Evolutionary conservation across 768 basidiomycete genomes (phyloP).

Genomic region (Boletus pseudopeckii): DNA sequence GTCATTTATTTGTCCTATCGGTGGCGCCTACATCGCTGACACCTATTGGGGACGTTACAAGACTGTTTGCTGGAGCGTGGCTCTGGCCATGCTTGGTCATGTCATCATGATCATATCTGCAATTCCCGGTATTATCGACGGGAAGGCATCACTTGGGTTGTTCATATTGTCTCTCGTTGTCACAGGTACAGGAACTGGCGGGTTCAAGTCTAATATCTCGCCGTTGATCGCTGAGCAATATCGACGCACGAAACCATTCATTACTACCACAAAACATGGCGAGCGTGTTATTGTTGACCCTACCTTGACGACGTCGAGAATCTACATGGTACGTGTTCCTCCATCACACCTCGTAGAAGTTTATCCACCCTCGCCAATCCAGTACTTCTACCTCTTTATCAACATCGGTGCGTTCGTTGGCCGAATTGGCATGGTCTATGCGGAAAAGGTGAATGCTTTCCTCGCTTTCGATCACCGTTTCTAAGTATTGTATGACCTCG

Average conservation of each 20-base stretch:
- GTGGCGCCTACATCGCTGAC: conserved; percentile 73
- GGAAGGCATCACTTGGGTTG: conserved; percentile 45
- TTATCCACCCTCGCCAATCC: too few relatives aligned
- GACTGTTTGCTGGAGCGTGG: conserved; percentile 61
- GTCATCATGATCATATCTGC: conserved; percentile 62
- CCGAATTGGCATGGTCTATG: too few relatives aligned
- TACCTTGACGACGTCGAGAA: conserved; percentile 56
- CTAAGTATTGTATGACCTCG: too few relatives aligned
- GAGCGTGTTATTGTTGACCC: conserved; percentile 79
- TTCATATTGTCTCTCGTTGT: conserved; percentile 58
- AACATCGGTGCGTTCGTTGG: too few relatives aligned
- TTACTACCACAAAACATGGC: conserved; percentile 47
- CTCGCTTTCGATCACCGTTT: too few relatives aligned
- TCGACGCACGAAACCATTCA: conserved; percentile 49
- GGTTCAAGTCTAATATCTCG: conserved; percentile 76
- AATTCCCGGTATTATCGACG: conserved; percentile 61
- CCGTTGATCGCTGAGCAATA: conserved; percentile 81
- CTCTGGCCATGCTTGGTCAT: conserved; percentile 60
- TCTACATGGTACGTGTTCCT: too few relatives aligned
- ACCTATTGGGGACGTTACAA: conserved; percentile 71
- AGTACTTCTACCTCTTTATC: too few relatives aligned
- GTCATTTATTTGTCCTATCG: conserved; percentile 63
- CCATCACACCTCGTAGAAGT: too few relatives aligned
- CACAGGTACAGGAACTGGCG: conserved; percentile 59
- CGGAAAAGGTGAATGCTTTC: too few relatives aligned